phyloP scores from a whole-genome alignment of 345 rosid genomes.

The Ailanthus altissimus region DNA sequence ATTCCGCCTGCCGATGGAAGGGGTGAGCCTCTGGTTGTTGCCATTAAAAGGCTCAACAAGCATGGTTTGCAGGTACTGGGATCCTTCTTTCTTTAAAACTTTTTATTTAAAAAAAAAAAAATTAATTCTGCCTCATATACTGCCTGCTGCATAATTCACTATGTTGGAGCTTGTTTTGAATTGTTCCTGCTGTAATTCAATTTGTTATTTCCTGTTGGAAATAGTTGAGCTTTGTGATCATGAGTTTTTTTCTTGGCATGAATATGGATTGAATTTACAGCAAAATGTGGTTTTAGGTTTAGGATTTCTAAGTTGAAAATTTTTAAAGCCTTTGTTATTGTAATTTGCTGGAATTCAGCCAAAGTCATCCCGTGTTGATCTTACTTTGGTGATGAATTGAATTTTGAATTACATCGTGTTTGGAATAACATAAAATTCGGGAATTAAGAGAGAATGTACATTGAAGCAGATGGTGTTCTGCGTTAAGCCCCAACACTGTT shows the following conservation, averaged over 20 bases:
- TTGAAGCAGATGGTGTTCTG: not conserved
- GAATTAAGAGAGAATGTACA: not conserved
- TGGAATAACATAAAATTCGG: not conserved
- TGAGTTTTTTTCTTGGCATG: not conserved
- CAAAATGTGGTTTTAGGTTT: not conserved
- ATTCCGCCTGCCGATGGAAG: conserved; percentile 37
- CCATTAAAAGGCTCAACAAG: conserved; percentile 83
- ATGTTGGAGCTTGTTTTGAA: not conserved
- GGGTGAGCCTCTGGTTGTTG: conserved; percentile 53
- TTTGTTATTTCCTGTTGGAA: not conserved
- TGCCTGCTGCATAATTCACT: not conserved
- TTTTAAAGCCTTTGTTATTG: not conserved
- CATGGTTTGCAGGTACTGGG: conserved; percentile 69
- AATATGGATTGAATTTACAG: not conserved
- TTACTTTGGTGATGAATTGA: conserved; percentile 5
- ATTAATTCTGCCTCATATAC: not conserved
- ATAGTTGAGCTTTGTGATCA: not conserved
- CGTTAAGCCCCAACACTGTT: not conserved
- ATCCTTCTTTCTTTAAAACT: not conserved
- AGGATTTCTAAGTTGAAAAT: not conserved
- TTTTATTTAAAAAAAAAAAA: not conserved
- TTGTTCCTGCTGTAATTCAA: not conserved
- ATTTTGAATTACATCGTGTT: not conserved
- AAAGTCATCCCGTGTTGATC: not conserved
- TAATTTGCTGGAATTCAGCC: not conserved